Evolutionary conservation across 2,329 filamentous ascomycete genomes (phyloP).

Genomic region (Tolypocladium tropicale): DNA sequence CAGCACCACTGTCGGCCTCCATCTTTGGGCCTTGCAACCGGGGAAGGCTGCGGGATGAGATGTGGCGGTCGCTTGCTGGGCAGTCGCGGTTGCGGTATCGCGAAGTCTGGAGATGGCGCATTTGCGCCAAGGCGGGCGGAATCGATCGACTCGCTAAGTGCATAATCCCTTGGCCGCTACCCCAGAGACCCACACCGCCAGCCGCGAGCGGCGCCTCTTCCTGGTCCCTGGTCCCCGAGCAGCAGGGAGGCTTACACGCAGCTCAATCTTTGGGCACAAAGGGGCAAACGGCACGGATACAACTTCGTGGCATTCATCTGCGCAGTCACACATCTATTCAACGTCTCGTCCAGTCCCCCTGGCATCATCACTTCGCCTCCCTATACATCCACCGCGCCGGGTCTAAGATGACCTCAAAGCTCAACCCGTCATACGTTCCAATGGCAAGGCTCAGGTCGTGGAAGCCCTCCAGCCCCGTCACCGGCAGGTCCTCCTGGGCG

Average conservation of each 20-base stretch:
- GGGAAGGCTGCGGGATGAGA: constrained; percentile 1
- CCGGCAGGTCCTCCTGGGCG: constrained; percentile 46
- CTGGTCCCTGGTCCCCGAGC: too few relatives aligned
- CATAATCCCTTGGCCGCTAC: not conserved
- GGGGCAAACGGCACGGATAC: not conserved
- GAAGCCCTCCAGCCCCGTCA: constrained; percentile 58
- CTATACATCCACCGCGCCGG: constrained; percentile 47
- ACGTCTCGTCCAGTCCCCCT: not conserved
- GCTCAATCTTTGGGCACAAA: not conserved
- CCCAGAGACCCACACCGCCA: not conserved
- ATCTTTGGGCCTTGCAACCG: constrained; percentile 24
- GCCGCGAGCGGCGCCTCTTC: too few relatives aligned
- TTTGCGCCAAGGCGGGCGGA: not conserved
- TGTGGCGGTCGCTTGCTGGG: not conserved
- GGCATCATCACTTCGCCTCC: not conserved
- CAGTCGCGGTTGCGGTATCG: not conserved
- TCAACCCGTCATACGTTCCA: constrained; percentile 58
- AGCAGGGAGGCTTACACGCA: too few relatives aligned
- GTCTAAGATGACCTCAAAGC: constrained; percentile 57
- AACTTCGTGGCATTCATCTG: not conserved
- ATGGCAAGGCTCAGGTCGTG: constrained; percentile 63
- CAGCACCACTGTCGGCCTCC: constrained; percentile 46
- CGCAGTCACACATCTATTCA: not conserved
- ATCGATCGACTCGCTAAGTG: not conserved
- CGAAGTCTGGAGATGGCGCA: not conserved